Conservation (phyloP, 2,329 filamentous ascomycete species). For the Pseudogymnoascus sp. region DNA sequence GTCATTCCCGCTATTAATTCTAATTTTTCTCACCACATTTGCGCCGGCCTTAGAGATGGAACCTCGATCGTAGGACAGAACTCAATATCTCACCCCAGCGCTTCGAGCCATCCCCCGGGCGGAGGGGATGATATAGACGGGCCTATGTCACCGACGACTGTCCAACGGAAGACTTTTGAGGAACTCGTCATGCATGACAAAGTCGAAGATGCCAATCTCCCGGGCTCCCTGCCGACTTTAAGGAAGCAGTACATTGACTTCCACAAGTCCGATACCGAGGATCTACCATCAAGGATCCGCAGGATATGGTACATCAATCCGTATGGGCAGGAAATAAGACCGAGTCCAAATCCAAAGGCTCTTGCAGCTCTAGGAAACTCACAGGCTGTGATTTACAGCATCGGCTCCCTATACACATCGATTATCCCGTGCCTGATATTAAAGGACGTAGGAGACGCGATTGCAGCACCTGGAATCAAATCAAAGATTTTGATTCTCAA, state of each 20-base stretch:
- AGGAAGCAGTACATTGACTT: conserved; percentile 76
- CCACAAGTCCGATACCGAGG: conserved; percentile 66
- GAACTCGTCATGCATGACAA: conserved; percentile 52
- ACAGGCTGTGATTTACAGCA: conserved; percentile 75
- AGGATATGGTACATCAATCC: conserved; percentile 97
- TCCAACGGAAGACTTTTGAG: conserved; percentile 15
- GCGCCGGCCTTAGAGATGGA: conserved; percentile 69
- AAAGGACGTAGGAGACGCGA: conserved; percentile 62
- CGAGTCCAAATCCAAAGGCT: conserved; percentile 74
- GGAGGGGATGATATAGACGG: conserved; percentile 14
- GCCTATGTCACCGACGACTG: conserved; percentile 12
- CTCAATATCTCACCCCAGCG: conserved; percentile 71
- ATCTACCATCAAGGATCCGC: conserved; percentile 69
- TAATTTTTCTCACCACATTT: conserved; percentile 93
- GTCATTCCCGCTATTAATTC: conserved; percentile 89
- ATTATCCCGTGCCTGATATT: conserved; percentile 78
- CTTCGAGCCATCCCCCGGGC: conserved; percentile 8
- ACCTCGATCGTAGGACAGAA: conserved; percentile 84
- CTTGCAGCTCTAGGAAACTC: conserved; percentile 58
- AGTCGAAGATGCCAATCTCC: conserved; percentile 73
- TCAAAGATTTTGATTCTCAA: conserved; percentile 69
- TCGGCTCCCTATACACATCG: conserved; percentile 89
- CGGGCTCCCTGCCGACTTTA: conserved; percentile 72
- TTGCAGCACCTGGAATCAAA: conserved; percentile 39
- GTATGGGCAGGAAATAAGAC: conserved; percentile 91